Conservation (phyloP, 176 grass and related monocot genomes). For the Cocos nucifera region DNA sequence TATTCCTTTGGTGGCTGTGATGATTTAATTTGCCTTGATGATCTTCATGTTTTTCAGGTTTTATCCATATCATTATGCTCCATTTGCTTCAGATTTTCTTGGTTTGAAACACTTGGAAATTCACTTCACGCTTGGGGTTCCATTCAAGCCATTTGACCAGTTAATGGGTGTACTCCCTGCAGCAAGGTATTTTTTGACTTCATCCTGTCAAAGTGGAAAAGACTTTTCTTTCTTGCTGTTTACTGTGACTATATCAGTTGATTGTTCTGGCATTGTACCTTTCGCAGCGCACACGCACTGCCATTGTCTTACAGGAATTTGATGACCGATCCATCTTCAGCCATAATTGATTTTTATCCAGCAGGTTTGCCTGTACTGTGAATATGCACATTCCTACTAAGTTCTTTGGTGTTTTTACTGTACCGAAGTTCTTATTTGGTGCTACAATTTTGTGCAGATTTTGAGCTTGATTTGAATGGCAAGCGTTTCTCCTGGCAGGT, state of each 20-base stretch:
- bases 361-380: slow-evolving; percentile 19
- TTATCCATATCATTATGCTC: slow-evolving; percentile 47
- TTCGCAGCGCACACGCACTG: slow-evolving; percentile 34
- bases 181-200: slow-evolving; percentile 28
- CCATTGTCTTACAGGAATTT: slow-evolving; percentile 34
- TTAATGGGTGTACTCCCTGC: slow-evolving; percentile 40
- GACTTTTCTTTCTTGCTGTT: neutral
- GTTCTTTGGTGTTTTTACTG: neutral
- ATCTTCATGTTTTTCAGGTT: slow-evolving; percentile 24
- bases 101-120: slow-evolving; percentile 29
- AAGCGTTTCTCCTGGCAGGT: slow-evolving; percentile 36
- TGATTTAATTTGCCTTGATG: no score
- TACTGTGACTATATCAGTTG: neutral
- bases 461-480: slow-evolving; percentile 38
- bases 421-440: no score
- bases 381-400: neutral
- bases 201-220: neutral
- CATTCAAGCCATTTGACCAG: slow-evolving; percentile 50
- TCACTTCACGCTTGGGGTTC: slow-evolving; percentile 25
- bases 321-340: slow-evolving; percentile 39
- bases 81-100: slow-evolving; percentile 43
- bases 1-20: no score
- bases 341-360: slow-evolving; percentile 42
- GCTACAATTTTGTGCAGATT: slow-evolving; percentile 18
- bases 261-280: slow-evolving; percentile 1